These are phyloP conservation scores for Heterobasidion parviporum DNA, from an alignment of 1,284 basidiomycete genomes.

Conservation along the genomic window DNA sequence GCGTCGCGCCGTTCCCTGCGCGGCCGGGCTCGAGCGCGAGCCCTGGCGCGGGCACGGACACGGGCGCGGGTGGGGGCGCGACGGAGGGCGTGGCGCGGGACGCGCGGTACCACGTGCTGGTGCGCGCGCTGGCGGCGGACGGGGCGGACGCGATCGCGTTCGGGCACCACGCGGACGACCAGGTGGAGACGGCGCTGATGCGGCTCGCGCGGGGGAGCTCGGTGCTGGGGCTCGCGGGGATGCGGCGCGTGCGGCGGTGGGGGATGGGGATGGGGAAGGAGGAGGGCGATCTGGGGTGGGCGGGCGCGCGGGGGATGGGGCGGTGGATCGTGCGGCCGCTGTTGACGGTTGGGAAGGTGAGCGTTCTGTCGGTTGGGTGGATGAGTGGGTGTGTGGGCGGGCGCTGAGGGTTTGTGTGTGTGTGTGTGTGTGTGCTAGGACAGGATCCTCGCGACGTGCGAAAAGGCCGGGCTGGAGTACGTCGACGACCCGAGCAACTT, in stretches of 20 bases:
- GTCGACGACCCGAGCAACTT: conserved; percentile 63
- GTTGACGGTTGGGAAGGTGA: conserved; percentile 58
- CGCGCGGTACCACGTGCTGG: conserved; percentile 50
- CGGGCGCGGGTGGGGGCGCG: conserved; percentile 32
- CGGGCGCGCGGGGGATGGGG: conserved; percentile 49
- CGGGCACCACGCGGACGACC: conserved; percentile 73
- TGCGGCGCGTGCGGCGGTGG: conserved; percentile 57
- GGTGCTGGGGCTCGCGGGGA: conserved; percentile 50
- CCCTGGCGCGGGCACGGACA: conserved; percentile 14
- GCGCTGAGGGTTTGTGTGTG: background rate
- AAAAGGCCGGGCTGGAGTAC: conserved; percentile 49
- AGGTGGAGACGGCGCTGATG: conserved; percentile 71
- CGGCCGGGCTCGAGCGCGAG: conserved; percentile 2
- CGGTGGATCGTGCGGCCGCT: conserved; percentile 65
- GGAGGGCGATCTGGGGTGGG: conserved; percentile 26
- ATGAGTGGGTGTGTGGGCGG: background rate
- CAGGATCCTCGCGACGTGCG: conserved; percentile 67
- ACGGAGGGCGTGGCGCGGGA: conserved; percentile 34
- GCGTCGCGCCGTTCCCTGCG: conserved; percentile 37
- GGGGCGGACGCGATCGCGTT: conserved; percentile 42
- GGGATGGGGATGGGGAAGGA: conserved; percentile 54
- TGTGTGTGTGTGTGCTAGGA: conserved; percentile 34
- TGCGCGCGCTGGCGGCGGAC: conserved; percentile 34
- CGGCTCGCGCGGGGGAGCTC: conserved; percentile 51
- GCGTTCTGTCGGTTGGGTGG: conserved; percentile 1